Percentiles rank a stretch among this genome's conserved stretches.
Evolutionary conservation across 2,329 filamentous ascomycete species (phyloP).

Genomic region (Penicillium corylophilum): DNA sequence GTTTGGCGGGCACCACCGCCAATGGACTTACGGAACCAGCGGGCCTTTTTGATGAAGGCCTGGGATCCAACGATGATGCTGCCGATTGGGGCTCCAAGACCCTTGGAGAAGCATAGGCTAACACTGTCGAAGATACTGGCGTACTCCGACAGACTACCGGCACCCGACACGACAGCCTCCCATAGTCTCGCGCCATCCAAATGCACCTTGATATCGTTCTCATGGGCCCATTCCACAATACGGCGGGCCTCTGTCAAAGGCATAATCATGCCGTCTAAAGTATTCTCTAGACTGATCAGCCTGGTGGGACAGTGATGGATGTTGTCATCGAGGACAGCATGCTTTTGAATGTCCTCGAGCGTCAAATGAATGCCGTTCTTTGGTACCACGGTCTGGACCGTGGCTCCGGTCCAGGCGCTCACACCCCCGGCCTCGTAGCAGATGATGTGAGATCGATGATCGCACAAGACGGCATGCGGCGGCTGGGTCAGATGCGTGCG

Average conservation of each 20-base stretch:
- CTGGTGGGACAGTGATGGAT: constrained; percentile 77
- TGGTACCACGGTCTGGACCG: constrained; percentile 65
- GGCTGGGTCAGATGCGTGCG: constrained; percentile 75
- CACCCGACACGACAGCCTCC: constrained; percentile 73
- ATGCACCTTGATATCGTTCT: constrained; percentile 67
- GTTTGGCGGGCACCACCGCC: constrained; percentile 76
- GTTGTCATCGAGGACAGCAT: constrained; percentile 63
- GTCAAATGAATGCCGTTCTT: constrained; percentile 72
- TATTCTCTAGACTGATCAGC: constrained; percentile 83
- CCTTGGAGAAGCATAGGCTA: constrained; percentile 78
- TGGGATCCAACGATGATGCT: constrained; percentile 66
- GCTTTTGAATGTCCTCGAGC: constrained; percentile 69
- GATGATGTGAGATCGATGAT: constrained; percentile 75
- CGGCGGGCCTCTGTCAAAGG: constrained; percentile 68
- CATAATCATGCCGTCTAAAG: constrained; percentile 74
- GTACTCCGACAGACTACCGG: constrained; percentile 66
- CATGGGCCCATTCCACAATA: constrained; percentile 69
- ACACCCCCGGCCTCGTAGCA: constrained; percentile 66
- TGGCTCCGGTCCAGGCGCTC: constrained; percentile 68
- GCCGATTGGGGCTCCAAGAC: constrained; percentile 76
- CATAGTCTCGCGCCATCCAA: constrained; percentile 78
- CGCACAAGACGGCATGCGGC: constrained; percentile 76
- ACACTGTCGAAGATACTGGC: constrained; percentile 70
- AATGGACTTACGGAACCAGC: constrained; percentile 78
- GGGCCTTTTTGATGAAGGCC: constrained; percentile 62